These are phyloP conservation scores for Novymonas esmeraldas DNA, from an alignment of 208 protist genomes.

Conservation along the genomic window DNA sequence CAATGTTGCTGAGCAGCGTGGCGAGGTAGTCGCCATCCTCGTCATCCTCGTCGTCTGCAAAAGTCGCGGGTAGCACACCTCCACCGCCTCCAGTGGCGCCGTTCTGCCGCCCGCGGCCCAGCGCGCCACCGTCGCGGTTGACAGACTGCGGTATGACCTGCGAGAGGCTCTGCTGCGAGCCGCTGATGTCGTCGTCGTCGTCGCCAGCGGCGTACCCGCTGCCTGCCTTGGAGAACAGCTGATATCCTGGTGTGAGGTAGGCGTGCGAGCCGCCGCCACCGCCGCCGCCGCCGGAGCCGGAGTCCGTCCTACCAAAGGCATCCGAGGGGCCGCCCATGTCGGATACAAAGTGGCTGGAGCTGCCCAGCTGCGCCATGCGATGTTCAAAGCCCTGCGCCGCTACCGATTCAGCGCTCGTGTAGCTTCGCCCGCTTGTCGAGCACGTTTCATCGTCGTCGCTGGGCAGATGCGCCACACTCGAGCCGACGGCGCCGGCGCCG, in stretches of 20 bases:
- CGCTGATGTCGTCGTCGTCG: slow-evolving; percentile 7
- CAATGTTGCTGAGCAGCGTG: slow-evolving; percentile 30
- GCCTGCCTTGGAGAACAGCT: slow-evolving; percentile 16
- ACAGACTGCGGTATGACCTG: background rate
- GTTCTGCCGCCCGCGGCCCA: background rate
- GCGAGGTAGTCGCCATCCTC: slow-evolving; percentile 26
- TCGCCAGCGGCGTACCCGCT: background rate
- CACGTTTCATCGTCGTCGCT: slow-evolving; percentile 30
- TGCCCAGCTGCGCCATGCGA: slow-evolving; percentile 37
- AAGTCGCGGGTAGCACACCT: too few relatives aligned
- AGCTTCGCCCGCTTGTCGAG: slow-evolving; percentile 33
- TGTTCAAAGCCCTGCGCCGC: slow-evolving; percentile 42
- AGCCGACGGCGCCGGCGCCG: slow-evolving; percentile 18
- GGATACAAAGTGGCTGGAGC: background rate
- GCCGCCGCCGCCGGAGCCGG: background rate
- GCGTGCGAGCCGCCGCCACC: background rate
- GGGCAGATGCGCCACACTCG: slow-evolving; percentile 7
- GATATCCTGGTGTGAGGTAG: slow-evolving; percentile 21
- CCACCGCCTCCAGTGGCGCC: too few relatives aligned
- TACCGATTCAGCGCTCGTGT: slow-evolving; percentile 36
- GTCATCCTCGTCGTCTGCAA: slow-evolving; percentile 1
- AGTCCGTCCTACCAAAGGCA: background rate
- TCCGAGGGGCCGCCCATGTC: background rate
- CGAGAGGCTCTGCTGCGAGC: slow-evolving; percentile 7
- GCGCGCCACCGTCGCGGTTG: background rate